Evolutionary conservation across 192 early-diverging fungal species (phyloP).

Genomic region (Umbelopsis ramanniana): DNA sequence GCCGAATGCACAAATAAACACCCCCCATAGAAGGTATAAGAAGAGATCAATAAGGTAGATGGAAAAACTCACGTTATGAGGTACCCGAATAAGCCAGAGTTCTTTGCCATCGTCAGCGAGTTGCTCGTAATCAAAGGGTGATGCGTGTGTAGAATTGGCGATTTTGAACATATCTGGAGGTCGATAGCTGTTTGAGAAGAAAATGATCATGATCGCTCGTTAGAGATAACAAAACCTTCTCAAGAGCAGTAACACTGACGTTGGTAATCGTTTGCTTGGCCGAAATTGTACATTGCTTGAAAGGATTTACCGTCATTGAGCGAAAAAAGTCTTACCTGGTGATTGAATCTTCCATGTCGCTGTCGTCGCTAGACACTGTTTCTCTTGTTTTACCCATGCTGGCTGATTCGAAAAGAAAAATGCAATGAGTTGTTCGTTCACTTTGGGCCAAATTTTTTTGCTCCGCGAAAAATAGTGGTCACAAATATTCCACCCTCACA

Average conservation of each 20-base stretch:
- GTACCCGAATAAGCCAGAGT: slow-evolving; percentile 43
- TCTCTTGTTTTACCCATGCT: slow-evolving; percentile 16
- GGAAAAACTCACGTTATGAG: slow-evolving; percentile 32
- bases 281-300: too few species aligned
- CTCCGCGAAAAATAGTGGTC: slow-evolving; percentile 3
- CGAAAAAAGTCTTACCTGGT: neutral
- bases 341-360: slow-evolving; percentile 5
- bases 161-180: slow-evolving; percentile 31
- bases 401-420: neutral
- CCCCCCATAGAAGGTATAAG: neutral
- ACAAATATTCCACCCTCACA: neutral
- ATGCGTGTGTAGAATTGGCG: slow-evolving; percentile 2
- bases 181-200: slow-evolving; percentile 9
- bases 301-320: neutral
- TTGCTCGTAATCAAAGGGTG: slow-evolving; percentile 30
- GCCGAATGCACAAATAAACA: neutral
- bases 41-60: neutral
- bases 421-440: neutral
- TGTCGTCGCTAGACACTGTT: slow-evolving; percentile 8
- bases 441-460: neutral
- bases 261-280: neutral
- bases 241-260: neutral
- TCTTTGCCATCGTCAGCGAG: slow-evolving; percentile 41
- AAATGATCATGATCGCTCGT: neutral
- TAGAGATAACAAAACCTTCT: neutral